phyloP scores from a whole-genome alignment of 2,329 filamentous ascomycete species.

The Alternaria brassicicola region DNA sequence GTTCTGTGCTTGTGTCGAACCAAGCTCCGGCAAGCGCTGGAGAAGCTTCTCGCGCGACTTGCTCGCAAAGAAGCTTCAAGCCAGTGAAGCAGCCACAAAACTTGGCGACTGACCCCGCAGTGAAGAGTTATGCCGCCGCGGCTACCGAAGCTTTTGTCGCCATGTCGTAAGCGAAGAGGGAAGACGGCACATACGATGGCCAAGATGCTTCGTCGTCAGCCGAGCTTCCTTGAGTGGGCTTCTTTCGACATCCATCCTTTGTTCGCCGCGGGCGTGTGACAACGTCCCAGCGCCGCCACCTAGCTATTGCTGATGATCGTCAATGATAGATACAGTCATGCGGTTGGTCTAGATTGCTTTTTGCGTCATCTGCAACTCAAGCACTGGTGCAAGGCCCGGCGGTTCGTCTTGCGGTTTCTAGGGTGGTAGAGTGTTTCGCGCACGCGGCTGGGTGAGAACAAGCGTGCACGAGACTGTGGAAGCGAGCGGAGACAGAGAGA shows the following conservation, averaged over 20 bases:
- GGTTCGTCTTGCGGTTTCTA: background rate
- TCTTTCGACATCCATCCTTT: constrained; percentile 38
- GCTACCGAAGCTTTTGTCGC: constrained; percentile 9
- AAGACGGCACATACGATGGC: constrained; percentile 10
- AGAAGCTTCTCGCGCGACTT: constrained; percentile 30
- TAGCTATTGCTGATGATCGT: background rate
- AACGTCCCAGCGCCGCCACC: background rate
- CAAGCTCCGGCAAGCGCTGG: constrained; percentile 31
- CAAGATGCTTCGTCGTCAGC: constrained; percentile 31
- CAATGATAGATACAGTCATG: background rate
- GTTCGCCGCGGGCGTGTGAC: background rate
- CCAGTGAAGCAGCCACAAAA: constrained; percentile 30
- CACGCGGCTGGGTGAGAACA: constrained; percentile 10
- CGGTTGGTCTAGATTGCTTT: background rate
- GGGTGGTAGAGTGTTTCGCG: constrained; percentile 5
- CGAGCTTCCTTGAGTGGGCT: constrained; percentile 39
- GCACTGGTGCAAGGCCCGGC: background rate
- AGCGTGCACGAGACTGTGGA: constrained; percentile 3
- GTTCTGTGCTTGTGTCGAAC: constrained; percentile 5
- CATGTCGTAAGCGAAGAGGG: constrained; percentile 29
- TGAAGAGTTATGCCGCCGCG: constrained; percentile 22
- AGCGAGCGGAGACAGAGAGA: constrained; percentile 1
- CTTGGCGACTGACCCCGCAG: constrained; percentile 36
- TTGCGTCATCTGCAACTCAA: background rate
- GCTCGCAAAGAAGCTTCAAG: constrained; percentile 31